Conservation (phyloP, 1,284 basidiomycete species). For the Fomitiporia mediterranea region DNA sequence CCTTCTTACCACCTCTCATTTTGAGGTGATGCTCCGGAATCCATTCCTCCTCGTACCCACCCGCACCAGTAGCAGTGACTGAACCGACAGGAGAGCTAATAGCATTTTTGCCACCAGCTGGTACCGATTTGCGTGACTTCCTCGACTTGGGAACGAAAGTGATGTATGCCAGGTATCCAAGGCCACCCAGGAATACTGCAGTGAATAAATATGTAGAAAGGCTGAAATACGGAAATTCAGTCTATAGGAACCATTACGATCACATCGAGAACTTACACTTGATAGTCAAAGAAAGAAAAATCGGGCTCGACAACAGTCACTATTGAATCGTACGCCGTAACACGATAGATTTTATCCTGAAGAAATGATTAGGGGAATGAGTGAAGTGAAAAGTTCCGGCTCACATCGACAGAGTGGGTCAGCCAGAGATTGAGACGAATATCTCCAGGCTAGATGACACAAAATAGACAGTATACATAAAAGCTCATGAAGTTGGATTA, state of each 20-base stretch:
- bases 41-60: slow-evolving; percentile 88
- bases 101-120: slow-evolving; percentile 18
- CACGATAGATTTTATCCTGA: slow-evolving; percentile 53
- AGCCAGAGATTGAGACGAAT: slow-evolving; percentile 76
- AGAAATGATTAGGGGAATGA: slow-evolving; percentile 16
- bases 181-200: slow-evolving; percentile 56
- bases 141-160: slow-evolving; percentile 62
- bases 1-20: slow-evolving; percentile 55
- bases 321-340: slow-evolving; percentile 74
- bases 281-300: slow-evolving; percentile 73
- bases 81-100: slow-evolving; percentile 54
- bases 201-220: slow-evolving; percentile 76
- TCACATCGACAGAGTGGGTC: slow-evolving; percentile 63
- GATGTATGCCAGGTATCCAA: slow-evolving; percentile 64
- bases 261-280: slow-evolving; percentile 52
- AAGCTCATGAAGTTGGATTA: background rate
- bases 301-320: slow-evolving; percentile 82
- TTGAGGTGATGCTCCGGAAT: slow-evolving; percentile 84
- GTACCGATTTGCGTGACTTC: slow-evolving; percentile 36
- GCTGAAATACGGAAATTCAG: slow-evolving; percentile 33
- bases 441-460: slow-evolving; percentile 61
- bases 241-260: background rate
- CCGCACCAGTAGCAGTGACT: slow-evolving; percentile 63
- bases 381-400: slow-evolving; percentile 24
- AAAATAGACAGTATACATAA: background rate